These are phyloP conservation scores for Metschnikowia similis DNA, from an alignment of 805 yeast species.

Conservation along the genomic window DNA sequence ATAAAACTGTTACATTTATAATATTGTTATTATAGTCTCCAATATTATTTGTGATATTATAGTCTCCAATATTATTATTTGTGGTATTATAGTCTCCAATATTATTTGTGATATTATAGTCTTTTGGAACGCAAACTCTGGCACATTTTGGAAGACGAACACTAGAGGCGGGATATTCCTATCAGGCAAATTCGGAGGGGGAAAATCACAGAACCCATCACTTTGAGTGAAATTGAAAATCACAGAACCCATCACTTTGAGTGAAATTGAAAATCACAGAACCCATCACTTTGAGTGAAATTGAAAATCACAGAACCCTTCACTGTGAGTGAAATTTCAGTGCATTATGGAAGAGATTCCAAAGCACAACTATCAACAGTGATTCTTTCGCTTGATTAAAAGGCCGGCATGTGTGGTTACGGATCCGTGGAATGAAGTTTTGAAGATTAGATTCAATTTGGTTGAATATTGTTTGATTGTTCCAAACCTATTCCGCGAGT, in stretches of 20 bases:
- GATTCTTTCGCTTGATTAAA: constrained; percentile 71
- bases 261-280: no score
- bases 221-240: no score
- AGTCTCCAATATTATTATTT: no score
- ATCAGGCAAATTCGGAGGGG: constrained; percentile 38
- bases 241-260: no score
- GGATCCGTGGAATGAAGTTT: constrained; percentile 56
- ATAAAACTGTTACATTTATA: no score
- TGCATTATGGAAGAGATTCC: constrained; percentile 82
- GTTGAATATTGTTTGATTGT: constrained; percentile 69
- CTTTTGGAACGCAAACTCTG: no score
- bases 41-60: no score
- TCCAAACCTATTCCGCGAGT: constrained; percentile 57
- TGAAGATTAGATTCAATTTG: constrained; percentile 57
- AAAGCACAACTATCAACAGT: constrained; percentile 89
- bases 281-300: no score
- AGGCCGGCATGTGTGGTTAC: constrained; percentile 51
- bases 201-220: constrained; percentile 50
- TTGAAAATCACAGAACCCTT: no score
- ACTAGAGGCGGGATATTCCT: constrained; percentile 32
- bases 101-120: no score
- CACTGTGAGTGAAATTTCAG: constrained; percentile 76
- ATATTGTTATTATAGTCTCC: no score
- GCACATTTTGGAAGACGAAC: constrained; percentile 13
- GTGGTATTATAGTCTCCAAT: no score